phyloP scores from a whole-genome alignment of 1,284 basidiomycete genomes.

The Irpex lacteus region DNA sequence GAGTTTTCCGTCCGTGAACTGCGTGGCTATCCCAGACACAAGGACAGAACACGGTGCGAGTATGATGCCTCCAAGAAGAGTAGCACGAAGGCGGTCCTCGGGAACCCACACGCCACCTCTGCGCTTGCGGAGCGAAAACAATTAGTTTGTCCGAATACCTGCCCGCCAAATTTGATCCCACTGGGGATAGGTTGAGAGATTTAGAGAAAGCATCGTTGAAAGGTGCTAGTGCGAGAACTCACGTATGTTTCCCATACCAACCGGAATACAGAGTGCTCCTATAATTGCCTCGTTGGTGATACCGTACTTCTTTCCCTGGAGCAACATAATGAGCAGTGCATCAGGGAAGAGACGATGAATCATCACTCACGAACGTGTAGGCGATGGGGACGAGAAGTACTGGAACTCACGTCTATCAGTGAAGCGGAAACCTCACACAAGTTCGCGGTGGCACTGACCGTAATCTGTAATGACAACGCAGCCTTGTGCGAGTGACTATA shows the following conservation, averaged over 20 bases:
- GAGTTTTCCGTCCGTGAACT: slow-evolving; percentile 24
- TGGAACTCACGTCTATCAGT: slow-evolving; percentile 26
- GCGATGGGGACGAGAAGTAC: slow-evolving; percentile 31
- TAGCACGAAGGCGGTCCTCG: slow-evolving; percentile 58
- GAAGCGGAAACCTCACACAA: slow-evolving; percentile 29
- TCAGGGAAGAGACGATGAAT: no score
- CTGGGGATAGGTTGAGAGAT: slow-evolving; percentile 22
- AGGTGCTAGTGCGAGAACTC: slow-evolving; percentile 14
- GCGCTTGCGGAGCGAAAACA: slow-evolving; percentile 38
- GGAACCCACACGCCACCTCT: slow-evolving; percentile 51
- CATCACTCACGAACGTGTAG: slow-evolving; percentile 33
- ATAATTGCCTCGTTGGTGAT: slow-evolving; percentile 58
- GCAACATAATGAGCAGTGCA: not conserved
- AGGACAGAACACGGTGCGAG: slow-evolving; percentile 44
- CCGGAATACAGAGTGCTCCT: slow-evolving; percentile 58
- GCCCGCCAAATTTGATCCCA: slow-evolving; percentile 53
- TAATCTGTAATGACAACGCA: slow-evolving; percentile 41
- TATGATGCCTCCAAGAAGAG: slow-evolving; percentile 41
- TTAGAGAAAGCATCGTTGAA: not conserved
- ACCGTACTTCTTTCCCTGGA: slow-evolving; percentile 52
- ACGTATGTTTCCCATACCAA: slow-evolving; percentile 61
- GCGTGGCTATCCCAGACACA: slow-evolving; percentile 30
- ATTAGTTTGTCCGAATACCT: slow-evolving; percentile 50
- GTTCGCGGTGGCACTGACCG: slow-evolving; percentile 27
- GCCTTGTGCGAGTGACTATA: slow-evolving; percentile 38